Conservation (phyloP, 2,329 filamentous ascomycete genomes). For the Penicillium sp. region DNA sequence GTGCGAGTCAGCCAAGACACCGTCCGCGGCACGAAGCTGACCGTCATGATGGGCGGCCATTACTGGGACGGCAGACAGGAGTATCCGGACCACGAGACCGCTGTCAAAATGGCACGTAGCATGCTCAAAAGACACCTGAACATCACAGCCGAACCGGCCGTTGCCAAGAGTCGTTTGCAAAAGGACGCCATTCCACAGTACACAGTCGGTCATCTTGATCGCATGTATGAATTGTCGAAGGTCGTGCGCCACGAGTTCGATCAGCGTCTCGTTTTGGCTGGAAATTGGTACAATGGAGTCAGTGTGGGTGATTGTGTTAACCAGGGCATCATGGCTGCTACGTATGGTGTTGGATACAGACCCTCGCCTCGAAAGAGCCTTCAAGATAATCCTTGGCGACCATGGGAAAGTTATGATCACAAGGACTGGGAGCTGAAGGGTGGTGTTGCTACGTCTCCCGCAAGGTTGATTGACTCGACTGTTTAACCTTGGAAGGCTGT, state of each 20-base stretch:
- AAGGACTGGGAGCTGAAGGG: conserved; percentile 32
- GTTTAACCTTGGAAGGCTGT: neutral
- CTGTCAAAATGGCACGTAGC: conserved; percentile 67
- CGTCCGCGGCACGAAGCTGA: conserved; percentile 74
- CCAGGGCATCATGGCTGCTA: conserved; percentile 57
- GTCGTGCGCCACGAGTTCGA: conserved; percentile 60
- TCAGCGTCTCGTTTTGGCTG: conserved; percentile 65
- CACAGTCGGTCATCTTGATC: conserved; percentile 70
- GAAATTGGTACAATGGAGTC: conserved; percentile 54
- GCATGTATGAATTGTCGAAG: conserved; percentile 60
- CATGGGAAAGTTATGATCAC: conserved; percentile 25
- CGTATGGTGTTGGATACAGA: conserved; percentile 42
- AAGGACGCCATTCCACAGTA: conserved; percentile 89
- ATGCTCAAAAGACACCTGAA: conserved; percentile 74
- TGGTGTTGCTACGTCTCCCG: conserved; percentile 32
- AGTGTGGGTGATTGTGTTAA: conserved; percentile 59
- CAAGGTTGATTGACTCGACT: conserved; percentile 19
- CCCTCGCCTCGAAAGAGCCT: neutral
- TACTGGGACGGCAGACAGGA: conserved; percentile 71
- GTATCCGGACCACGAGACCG: conserved; percentile 67
- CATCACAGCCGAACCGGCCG: conserved; percentile 64
- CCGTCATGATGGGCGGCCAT: conserved; percentile 93
- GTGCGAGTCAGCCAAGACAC: conserved; percentile 43
- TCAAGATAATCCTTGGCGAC: neutral
- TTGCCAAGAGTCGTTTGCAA: conserved; percentile 63